Conservation (phyloP, 2,329 filamentous ascomycete species). For the Periglandula ipomoeae region DNA sequence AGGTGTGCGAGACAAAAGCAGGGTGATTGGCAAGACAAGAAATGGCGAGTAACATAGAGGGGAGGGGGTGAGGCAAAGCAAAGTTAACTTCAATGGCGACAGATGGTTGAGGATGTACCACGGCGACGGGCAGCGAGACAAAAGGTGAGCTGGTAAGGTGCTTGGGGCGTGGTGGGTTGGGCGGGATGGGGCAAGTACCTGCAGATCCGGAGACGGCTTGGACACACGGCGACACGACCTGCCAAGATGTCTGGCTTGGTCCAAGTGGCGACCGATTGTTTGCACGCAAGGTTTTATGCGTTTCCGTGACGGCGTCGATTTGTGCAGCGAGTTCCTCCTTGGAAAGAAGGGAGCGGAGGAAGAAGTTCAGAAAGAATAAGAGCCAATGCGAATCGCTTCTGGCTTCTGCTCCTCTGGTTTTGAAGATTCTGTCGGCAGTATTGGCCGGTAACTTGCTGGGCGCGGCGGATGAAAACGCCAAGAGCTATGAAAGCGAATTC, state of each 20-base stretch:
- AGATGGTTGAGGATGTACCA: no score
- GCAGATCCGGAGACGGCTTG: slow-evolving; percentile 13
- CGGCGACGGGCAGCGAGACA: slow-evolving; percentile 3
- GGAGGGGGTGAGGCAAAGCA: no score
- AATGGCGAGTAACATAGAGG: background rate
- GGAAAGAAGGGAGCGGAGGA: background rate
- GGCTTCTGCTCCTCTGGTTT: no score
- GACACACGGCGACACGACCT: slow-evolving; percentile 3
- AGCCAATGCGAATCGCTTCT: no score
- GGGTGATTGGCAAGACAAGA: background rate
- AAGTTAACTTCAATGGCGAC: no score
- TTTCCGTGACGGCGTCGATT: background rate
- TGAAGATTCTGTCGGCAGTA: background rate
- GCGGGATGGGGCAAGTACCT: slow-evolving; percentile 12
- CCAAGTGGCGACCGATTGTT: background rate
- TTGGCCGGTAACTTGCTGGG: background rate
- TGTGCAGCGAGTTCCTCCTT: background rate
- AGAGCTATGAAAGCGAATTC: background rate
- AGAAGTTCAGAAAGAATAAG: no score
- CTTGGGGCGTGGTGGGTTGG: background rate
- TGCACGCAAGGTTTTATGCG: background rate
- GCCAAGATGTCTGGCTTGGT: slow-evolving; percentile 1
- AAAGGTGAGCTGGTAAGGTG: background rate
- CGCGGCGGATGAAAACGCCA: background rate
- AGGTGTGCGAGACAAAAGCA: slow-evolving; percentile 1